Conservation (phyloP, 441 rosid genomes). For the Gossypium davidsonii region DNA sequence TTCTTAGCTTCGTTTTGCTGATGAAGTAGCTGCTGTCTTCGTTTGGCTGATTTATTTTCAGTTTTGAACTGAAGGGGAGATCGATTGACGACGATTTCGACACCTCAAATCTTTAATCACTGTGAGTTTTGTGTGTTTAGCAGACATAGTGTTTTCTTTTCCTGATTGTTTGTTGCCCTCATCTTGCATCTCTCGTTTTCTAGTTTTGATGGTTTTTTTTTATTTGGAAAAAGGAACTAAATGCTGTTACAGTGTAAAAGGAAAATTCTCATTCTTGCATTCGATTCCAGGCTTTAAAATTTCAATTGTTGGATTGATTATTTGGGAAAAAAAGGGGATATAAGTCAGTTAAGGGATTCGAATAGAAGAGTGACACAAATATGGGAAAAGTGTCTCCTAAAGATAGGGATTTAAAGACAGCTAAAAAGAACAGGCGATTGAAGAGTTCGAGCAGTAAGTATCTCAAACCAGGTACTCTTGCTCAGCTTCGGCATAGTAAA, state of each 20-base stretch:
- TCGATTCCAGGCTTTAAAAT: constrained; percentile 18
- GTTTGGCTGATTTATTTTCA: not conserved
- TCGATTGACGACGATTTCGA: not conserved
- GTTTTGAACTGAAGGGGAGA: not conserved
- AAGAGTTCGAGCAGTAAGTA: constrained; percentile 53
- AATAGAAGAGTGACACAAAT: not conserved
- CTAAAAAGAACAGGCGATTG: constrained; percentile 48
- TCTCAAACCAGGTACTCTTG: constrained; percentile 83
- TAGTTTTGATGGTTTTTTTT: not conserved
- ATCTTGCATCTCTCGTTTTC: not conserved
- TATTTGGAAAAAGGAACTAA: not conserved
- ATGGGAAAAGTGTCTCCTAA: constrained; percentile 79
- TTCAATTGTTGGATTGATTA: constrained; percentile 17
- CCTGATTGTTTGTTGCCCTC: not conserved
- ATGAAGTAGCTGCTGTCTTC: not conserved
- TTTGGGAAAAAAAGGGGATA: not conserved
- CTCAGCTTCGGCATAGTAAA: constrained; percentile 59
- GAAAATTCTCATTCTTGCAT: not conserved
- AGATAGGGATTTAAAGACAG: constrained; percentile 36
- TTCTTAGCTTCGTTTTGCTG: not conserved
- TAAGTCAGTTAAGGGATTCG: not conserved
- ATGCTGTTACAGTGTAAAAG: not conserved
- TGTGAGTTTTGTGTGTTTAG: constrained; percentile 7
- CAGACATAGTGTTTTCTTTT: not conserved
- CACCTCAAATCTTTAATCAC: not conserved